phyloP scores from a whole-genome alignment of 495 filamentous ascomycete species.

The Tuber microsphaerosporum region DNA sequence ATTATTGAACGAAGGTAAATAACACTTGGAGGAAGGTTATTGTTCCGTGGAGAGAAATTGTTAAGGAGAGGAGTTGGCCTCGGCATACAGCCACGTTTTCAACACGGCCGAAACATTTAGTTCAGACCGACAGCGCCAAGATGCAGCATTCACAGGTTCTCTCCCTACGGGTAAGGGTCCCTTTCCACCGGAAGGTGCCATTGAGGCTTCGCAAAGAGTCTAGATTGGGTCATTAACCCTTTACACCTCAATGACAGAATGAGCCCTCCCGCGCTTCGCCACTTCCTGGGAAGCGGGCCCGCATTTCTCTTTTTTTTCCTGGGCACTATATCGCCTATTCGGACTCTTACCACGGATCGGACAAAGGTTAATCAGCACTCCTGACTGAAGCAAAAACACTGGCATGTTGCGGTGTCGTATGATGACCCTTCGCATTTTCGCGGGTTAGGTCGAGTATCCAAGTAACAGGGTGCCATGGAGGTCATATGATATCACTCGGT shows the following conservation, averaged over 20 bases:
- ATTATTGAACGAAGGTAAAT: background rate
- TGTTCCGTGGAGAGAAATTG: background rate
- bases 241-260: background rate
- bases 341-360: background rate
- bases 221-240: background rate
- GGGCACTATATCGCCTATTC: background rate
- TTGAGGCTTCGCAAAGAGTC: background rate
- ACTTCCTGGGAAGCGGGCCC: background rate
- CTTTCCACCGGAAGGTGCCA: background rate
- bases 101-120: background rate
- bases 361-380: background rate
- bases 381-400: background rate
- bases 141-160: background rate
- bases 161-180: background rate
- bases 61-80: background rate
- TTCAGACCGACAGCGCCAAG: background rate
- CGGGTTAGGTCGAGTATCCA: background rate
- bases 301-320: background rate
- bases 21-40: background rate
- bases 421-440: background rate
- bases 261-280: background rate
- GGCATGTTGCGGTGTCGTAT: too few species aligned
- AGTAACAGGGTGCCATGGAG: background rate
- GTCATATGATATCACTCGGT: slow-evolving; percentile 3
- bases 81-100: background rate